phyloP scores from a whole-genome alignment of 2,329 filamentous ascomycete species.

The Pseudopyrenochaeta lycopersici region DNA sequence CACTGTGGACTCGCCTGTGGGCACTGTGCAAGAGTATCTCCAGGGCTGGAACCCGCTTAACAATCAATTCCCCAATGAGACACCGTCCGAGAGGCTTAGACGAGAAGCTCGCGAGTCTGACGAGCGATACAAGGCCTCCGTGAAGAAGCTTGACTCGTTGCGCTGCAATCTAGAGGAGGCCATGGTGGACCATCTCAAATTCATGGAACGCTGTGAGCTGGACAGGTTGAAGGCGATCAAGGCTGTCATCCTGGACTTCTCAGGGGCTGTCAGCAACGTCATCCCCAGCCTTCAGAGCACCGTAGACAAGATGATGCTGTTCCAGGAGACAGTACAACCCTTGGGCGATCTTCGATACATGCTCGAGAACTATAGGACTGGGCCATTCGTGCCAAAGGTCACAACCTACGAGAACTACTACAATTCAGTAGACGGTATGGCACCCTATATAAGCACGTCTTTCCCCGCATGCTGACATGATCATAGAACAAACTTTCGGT shows the following conservation, averaged over 20 bases:
- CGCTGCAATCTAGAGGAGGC: conserved; percentile 95
- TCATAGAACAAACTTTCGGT: conserved; percentile 88
- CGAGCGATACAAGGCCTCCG: conserved; percentile 88
- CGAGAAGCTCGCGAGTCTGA: conserved; percentile 91
- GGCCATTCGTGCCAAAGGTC: conserved; percentile 88
- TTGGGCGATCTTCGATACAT: conserved; percentile 89
- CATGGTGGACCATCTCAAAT: conserved; percentile 90
- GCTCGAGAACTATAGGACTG: conserved; percentile 95
- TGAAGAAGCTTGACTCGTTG: conserved; percentile 87
- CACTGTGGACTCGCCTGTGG: conserved; percentile 80
- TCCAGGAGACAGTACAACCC: conserved; percentile 98
- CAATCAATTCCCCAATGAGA: conserved; percentile 91
- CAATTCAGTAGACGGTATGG: conserved; percentile 82
- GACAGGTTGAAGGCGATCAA: conserved; percentile 98
- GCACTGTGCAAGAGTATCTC: conserved; percentile 87
- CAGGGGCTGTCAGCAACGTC: conserved; percentile 95
- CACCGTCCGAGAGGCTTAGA: conserved; percentile 82
- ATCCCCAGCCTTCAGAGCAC: conserved; percentile 95
- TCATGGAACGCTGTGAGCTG: conserved; percentile 96
- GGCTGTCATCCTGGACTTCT: conserved; percentile 96
- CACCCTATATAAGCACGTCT: not conserved
- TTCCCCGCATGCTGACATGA: conserved; percentile 20
- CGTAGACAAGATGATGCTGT: conserved; percentile 98
- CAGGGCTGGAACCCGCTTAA: conserved; percentile 93
- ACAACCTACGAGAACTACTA: conserved; percentile 99